Evolutionary conservation across 768 basidiomycete species (phyloP), one percentile per base, ranked within the genome.

Genomic region (Auricularia auricula-judae): DNA sequence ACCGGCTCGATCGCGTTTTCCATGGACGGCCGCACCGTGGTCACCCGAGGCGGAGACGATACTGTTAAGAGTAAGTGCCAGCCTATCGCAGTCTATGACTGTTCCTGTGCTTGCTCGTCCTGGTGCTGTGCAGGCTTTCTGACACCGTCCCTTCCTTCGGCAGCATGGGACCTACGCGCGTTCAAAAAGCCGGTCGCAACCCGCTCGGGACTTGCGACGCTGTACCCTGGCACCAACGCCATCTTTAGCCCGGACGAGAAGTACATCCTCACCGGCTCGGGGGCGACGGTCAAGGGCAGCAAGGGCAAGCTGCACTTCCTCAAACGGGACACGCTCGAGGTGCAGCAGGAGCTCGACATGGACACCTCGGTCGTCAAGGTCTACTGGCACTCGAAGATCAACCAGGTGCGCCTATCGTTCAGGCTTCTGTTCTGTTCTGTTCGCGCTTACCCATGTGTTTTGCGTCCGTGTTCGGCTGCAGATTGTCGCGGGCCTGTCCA

Each of bases 301-400:
- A 79, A 80, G 65, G 93, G 93, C 0, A 82, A 81, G 66, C 77
- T 98, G 64, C 74, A 90, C 64, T 86, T 96, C 70, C 72, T 98
- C 74, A 78, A 79, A 65, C 87, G 87, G 71, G 83, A 87, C 64
- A 82, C 80, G 44, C 76, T 97, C 54, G 86, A 86, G 66, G 81
- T 86, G 60, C 84, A 79, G 63, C 88, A 87, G 75, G 80, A 81
- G 53, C 69, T 93, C 54, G 83, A 81, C 64, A 83, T 90, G 70
- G 86, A 86, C 54, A 81, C 86, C 33, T 89, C 86, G 42, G 93
- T 97, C 10, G 91, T 99, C 64, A 89, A 87, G 71, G 91, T 98
- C 2, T 76, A 82, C 34, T 99, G 97, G 97, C 97, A 98, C 77
- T 85, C 91, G 4, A 92, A 91, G 76, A 98, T 99, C 80, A 99